Evolutionary conservation across 768 basidiomycete species (phyloP).

Genomic region (Leucocoprinus sp.): DNA sequence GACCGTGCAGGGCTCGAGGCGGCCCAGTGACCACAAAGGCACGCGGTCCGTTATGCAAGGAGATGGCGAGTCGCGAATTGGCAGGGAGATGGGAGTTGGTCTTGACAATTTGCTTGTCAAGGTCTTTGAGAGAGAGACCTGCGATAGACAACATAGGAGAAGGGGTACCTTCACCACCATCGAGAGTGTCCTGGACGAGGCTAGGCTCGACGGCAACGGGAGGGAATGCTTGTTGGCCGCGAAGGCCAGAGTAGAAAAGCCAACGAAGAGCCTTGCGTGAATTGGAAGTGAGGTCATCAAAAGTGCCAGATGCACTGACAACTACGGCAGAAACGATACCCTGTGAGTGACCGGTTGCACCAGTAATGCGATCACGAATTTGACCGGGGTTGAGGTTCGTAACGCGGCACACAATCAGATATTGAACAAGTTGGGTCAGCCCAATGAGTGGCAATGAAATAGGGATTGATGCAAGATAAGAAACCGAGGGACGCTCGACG

Average conservation of each 20-base stretch:
- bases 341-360: slow-evolving; percentile 96
- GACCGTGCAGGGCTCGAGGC: slow-evolving; percentile 84
- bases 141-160: slow-evolving; percentile 91
- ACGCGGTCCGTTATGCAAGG: slow-evolving; percentile 88
- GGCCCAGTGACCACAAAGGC: slow-evolving; percentile 93
- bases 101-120: slow-evolving; percentile 74
- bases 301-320: slow-evolving; percentile 71
- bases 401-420: slow-evolving; percentile 73
- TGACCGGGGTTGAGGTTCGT: slow-evolving; percentile 72
- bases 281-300: slow-evolving; percentile 69
- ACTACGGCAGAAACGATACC: slow-evolving; percentile 93
- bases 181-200: slow-evolving; percentile 80
- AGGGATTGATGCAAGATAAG: slow-evolving; percentile 90
- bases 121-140: slow-evolving; percentile 66
- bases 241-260: slow-evolving; percentile 89
- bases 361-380: slow-evolving; percentile 65
- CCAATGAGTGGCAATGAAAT: slow-evolving; percentile 95
- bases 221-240: slow-evolving; percentile 93
- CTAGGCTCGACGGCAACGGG: slow-evolving; percentile 81
- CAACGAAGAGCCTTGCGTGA: slow-evolving; percentile 79
- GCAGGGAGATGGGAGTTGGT: slow-evolving; percentile 81
- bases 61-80: slow-evolving; percentile 75
- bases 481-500: slow-evolving; percentile 59
- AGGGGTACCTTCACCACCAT: slow-evolving; percentile 89
- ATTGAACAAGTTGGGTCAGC: slow-evolving; percentile 91